These are phyloP conservation scores for Antrodiella citrinella DNA, from an alignment of 768 basidiomycete genomes.

Conservation along the genomic window DNA sequence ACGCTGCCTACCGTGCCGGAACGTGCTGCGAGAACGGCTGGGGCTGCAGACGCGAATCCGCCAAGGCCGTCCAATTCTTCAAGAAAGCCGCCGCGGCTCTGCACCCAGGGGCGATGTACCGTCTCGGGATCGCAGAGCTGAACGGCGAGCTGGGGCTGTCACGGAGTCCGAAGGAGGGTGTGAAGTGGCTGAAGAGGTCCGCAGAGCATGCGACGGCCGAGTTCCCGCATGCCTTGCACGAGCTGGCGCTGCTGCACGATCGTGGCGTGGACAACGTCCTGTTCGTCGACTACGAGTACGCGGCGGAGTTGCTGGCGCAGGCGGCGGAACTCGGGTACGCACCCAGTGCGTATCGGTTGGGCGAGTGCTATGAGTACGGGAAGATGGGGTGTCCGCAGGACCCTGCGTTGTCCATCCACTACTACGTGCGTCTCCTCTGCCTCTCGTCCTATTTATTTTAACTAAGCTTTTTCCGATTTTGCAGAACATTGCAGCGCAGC, in stretches of 20 bases:
- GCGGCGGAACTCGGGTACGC: constrained; percentile 95
- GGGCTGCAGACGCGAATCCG: constrained; percentile 90
- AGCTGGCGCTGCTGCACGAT: constrained; percentile 89
- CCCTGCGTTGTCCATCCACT: constrained; percentile 94
- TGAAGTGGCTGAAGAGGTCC: constrained; percentile 97
- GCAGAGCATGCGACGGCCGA: constrained; percentile 92
- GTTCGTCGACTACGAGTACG: constrained; percentile 94
- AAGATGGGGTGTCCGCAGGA: constrained; percentile 98
- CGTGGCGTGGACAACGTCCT: constrained; percentile 97
- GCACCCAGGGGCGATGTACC: constrained; percentile 94
- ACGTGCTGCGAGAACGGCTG: constrained; percentile 99
- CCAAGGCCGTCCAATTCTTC: constrained; percentile 89
- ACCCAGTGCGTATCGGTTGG: constrained; percentile 89
- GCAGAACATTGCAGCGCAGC: constrained; percentile 96
- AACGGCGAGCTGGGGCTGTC: constrained; percentile 89
- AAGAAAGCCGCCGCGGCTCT: constrained; percentile 86
- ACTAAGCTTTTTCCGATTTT: neutral
- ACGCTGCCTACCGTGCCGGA: constrained; percentile 91
- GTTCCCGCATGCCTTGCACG: constrained; percentile 94
- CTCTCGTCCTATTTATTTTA: constrained; percentile 1
- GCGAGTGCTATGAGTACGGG: constrained; percentile 99
- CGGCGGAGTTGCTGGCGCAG: constrained; percentile 88
- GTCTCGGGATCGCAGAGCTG: constrained; percentile 90
- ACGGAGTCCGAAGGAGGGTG: constrained; percentile 88
- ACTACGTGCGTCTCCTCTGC: constrained; percentile 66